These are phyloP conservation scores for Salix viminalis DNA, from an alignment of 345 rosid species.

Conservation along the genomic window DNA sequence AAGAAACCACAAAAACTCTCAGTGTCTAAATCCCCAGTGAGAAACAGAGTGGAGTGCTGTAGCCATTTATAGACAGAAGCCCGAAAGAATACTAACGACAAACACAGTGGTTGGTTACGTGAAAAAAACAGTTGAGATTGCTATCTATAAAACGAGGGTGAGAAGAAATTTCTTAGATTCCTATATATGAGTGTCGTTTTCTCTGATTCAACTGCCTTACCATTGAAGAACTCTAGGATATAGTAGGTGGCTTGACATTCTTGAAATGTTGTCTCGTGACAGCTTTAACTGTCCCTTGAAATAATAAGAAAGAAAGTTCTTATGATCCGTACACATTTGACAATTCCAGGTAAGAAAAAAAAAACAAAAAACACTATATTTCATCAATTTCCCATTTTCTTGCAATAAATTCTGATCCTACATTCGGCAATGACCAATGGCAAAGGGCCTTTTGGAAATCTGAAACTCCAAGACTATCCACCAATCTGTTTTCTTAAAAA, in stretches of 20 bases:
- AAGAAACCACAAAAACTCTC: background rate
- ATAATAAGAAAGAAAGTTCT: background rate
- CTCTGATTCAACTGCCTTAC: conserved; percentile 25
- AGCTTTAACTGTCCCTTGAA: background rate
- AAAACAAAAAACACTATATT: no score
- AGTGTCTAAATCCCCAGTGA: background rate
- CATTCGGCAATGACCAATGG: no score
- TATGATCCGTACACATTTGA: no score
- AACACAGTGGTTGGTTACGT: background rate
- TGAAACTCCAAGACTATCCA: no score
- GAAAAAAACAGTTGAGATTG: background rate
- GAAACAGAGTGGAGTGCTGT: background rate
- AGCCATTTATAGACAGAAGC: background rate
- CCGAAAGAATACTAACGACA: background rate
- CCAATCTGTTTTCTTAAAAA: no score
- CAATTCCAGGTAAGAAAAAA: no score
- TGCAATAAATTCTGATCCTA: no score
- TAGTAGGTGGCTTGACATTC: background rate
- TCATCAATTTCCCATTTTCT: no score
- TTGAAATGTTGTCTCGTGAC: background rate
- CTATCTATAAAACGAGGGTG: conserved; percentile 6
- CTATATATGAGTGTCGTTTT: conserved; percentile 9
- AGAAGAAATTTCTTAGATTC: conserved; percentile 26
- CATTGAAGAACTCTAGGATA: background rate
- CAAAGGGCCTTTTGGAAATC: no score